phyloP scores from a whole-genome alignment of 2,329 filamentous ascomycete genomes.

The Xylaria sp. region DNA sequence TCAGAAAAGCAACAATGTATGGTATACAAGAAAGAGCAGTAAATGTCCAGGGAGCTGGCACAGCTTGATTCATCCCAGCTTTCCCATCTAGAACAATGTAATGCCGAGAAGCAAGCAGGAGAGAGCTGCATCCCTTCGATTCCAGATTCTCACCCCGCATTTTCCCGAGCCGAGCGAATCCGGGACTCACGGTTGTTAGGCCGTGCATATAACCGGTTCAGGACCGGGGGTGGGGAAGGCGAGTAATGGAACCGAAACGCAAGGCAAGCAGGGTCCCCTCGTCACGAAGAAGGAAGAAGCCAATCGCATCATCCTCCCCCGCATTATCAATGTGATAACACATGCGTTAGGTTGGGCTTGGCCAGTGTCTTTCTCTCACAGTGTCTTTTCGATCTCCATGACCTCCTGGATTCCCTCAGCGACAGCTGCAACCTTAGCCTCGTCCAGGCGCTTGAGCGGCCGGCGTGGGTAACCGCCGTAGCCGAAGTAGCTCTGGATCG shows the following conservation, averaged over 20 bases:
- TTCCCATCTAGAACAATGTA: neutral
- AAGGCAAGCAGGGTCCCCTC: conserved; percentile 7
- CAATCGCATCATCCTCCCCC: conserved; percentile 12
- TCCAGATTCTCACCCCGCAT: conserved; percentile 45
- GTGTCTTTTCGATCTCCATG: conserved; percentile 71
- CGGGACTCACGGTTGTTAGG: conserved; percentile 38
- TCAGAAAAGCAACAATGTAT: neutral
- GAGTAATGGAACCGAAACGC: neutral
- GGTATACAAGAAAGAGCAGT: conserved; percentile 4
- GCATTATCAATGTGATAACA: neutral
- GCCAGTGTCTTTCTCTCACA: conserved; percentile 48
- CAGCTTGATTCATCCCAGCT: neutral
- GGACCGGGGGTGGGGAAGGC: neutral
- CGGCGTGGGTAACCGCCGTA: conserved; percentile 82
- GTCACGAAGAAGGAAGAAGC: neutral
- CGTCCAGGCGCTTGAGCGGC: conserved; percentile 74
- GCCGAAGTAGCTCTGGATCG: conserved; percentile 82
- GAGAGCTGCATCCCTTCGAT: conserved; percentile 44
- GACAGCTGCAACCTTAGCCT: conserved; percentile 64
- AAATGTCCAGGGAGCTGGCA: neutral
- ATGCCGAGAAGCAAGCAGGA: conserved; percentile 15
- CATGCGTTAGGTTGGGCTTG: conserved; percentile 37
- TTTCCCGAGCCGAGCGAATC: conserved; percentile 44
- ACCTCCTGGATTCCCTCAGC: conserved; percentile 69
- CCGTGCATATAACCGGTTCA: conserved; percentile 41